A percentile compares a stretch with the other conserved stretches of the same genome.
phyloP scores from a whole-genome alignment of 108 stramenopile species.

The Bacterosira constricta region DNA sequence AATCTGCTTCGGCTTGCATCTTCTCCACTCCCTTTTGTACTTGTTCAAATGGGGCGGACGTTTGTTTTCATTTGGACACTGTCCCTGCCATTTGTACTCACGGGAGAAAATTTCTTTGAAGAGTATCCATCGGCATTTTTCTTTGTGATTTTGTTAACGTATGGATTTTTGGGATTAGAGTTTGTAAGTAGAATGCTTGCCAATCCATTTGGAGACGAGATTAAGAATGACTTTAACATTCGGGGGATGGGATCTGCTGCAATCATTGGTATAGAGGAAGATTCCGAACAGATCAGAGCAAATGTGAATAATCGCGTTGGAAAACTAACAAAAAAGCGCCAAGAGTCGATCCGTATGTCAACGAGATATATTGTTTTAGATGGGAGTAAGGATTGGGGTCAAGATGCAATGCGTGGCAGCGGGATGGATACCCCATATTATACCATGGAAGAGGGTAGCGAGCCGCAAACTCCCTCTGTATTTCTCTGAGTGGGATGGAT shows the following conservation, averaged over 20 bases:
- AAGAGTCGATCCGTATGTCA: slow-evolving; percentile 7
- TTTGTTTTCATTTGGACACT: slow-evolving; percentile 62
- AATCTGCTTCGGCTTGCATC: slow-evolving; percentile 44
- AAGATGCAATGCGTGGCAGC: too few species aligned
- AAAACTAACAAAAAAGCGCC: background rate
- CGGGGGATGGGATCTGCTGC: slow-evolving; percentile 47
- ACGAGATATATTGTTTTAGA: slow-evolving; percentile 12
- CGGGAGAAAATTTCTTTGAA: slow-evolving; percentile 2
- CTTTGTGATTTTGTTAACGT: slow-evolving; percentile 64
- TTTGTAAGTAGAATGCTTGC: slow-evolving; percentile 56
- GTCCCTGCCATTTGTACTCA: slow-evolving; percentile 47
- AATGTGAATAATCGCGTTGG: background rate
- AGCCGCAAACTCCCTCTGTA: too few species aligned
- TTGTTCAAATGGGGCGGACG: slow-evolving; percentile 67
- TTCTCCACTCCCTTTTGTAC: slow-evolving; percentile 63
- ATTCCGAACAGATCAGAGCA: slow-evolving; percentile 23
- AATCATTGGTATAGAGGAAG: slow-evolving; percentile 42
- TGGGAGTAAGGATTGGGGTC: too few species aligned
- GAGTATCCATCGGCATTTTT: slow-evolving; percentile 29
- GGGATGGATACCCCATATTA: too few species aligned
- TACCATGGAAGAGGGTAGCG: too few species aligned
- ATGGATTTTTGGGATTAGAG: slow-evolving; percentile 67
- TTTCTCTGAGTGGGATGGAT: too few species aligned
- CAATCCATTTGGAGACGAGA: slow-evolving; percentile 75
- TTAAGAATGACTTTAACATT: slow-evolving; percentile 47